Percentiles rank a stretch among this genome's conserved stretches.
Evolutionary conservation across 495 filamentous ascomycete genomes (phyloP).

Genomic region (Evernia prunastri): DNA sequence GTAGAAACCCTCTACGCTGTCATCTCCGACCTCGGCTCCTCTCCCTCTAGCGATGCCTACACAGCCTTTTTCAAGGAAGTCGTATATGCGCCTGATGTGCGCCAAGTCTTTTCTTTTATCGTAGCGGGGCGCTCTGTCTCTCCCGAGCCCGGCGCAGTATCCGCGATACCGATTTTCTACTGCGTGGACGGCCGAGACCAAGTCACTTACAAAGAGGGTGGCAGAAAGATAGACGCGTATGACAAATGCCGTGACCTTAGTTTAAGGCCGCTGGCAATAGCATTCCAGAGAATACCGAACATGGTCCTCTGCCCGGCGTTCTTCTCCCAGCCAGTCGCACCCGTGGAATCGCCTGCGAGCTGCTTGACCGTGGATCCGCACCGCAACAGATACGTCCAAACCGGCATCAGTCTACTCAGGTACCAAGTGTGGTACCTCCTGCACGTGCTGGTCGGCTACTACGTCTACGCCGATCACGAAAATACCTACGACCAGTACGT

Average conservation of each 20-base stretch:
- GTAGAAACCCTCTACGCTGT: background rate
- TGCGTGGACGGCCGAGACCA: background rate
- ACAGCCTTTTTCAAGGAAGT: constrained; percentile 13
- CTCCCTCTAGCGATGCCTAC: constrained; percentile 3
- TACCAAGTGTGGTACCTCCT: background rate
- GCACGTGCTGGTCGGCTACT: background rate
- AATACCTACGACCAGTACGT: background rate
- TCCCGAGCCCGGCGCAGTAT: background rate
- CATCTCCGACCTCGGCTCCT: background rate
- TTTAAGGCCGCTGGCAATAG: background rate
- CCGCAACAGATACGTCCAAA: background rate
- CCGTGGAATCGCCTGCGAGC: background rate
- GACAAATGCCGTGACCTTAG: background rate
- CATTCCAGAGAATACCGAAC: background rate
- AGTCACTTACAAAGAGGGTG: background rate
- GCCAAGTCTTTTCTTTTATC: background rate
- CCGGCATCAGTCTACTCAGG: background rate
- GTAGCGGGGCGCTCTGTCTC: background rate
- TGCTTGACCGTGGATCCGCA: background rate
- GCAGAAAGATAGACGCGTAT: background rate
- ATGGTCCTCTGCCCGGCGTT: background rate
- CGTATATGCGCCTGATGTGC: constrained; percentile 6
- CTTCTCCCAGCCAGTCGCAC: background rate
- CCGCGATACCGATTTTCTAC: background rate
- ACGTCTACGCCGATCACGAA: background rate